phyloP scores from a whole-genome alignment of 2,329 filamentous ascomycete species.

The Helicocarpus griseus region DNA sequence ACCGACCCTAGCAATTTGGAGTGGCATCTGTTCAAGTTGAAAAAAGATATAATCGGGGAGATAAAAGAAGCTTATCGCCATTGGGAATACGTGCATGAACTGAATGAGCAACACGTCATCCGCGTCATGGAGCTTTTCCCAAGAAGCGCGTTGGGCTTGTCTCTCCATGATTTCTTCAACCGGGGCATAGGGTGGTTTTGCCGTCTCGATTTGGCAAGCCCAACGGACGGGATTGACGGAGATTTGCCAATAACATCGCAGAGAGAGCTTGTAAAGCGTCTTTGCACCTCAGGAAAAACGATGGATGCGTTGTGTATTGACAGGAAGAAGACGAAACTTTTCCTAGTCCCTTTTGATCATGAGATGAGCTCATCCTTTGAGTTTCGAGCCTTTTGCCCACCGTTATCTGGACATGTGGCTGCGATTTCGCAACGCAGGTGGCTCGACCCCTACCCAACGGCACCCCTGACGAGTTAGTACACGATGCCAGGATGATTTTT shows the following conservation, averaged over 20 bases:
- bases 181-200: conserved; percentile 24
- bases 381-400: conserved; percentile 38
- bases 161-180: conserved; percentile 24
- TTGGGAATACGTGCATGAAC: neutral
- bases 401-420: conserved; percentile 22
- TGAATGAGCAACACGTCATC: conserved; percentile 10
- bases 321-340: conserved; percentile 21
- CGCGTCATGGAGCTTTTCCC: conserved; percentile 20
- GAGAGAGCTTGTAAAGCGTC: conserved; percentile 26
- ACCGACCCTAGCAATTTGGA: neutral
- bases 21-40: neutral
- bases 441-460: conserved; percentile 25
- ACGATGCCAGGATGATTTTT: conserved; percentile 13
- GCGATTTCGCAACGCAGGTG: conserved; percentile 36
- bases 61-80: neutral
- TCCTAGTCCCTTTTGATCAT: conserved; percentile 34
- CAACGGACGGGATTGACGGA: conserved; percentile 32
- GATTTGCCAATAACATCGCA: conserved; percentile 19
- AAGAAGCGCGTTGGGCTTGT: conserved; percentile 18
- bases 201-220: conserved; percentile 34
- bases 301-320: conserved; percentile 22
- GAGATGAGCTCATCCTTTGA: conserved; percentile 31
- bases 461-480: conserved; percentile 5
- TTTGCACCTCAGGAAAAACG: conserved; percentile 32
- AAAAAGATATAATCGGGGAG: neutral